Percentiles rank a stretch among this genome's conserved stretches.
phyloP scores from a whole-genome alignment of 257 asterid genomes.

The Salvia rosmarinus region DNA sequence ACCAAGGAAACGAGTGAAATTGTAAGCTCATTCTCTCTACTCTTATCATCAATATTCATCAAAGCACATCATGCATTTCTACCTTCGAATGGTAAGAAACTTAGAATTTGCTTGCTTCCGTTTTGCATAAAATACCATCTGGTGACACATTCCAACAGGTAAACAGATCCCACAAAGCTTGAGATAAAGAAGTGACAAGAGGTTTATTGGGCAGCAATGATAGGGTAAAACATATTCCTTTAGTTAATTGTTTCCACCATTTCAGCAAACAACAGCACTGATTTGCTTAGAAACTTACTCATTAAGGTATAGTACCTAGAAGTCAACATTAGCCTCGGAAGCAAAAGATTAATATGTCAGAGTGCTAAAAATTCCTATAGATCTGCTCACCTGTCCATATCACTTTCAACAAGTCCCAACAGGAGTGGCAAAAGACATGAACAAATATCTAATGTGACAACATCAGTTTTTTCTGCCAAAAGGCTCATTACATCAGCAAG shows the following conservation, averaged over 20 bases:
- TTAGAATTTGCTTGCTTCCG: slow-evolving; percentile 4
- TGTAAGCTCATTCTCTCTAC: background rate
- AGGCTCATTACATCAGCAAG: slow-evolving; percentile 85
- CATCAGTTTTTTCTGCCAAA: slow-evolving; percentile 71
- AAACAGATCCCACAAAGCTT: slow-evolving; percentile 5
- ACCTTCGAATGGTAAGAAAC: slow-evolving; percentile 20
- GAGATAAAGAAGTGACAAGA: slow-evolving; percentile 3
- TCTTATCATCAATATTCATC: slow-evolving; percentile 8
- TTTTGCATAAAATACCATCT: background rate
- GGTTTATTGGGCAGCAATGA: slow-evolving; percentile 3
- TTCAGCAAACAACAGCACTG: slow-evolving; percentile 4
- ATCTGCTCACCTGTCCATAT: slow-evolving; percentile 70
- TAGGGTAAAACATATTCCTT: slow-evolving; percentile 2
- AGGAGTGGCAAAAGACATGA: slow-evolving; percentile 86
- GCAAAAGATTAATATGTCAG: slow-evolving; percentile 12
- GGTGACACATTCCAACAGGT: background rate
- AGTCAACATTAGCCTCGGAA: slow-evolving; percentile 24
- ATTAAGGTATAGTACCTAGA: slow-evolving; percentile 6
- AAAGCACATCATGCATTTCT: slow-evolving; percentile 10
- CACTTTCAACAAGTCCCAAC: slow-evolving; percentile 73
- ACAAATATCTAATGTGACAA: slow-evolving; percentile 80
- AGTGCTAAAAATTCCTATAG: background rate
- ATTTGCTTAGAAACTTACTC: slow-evolving; percentile 5
- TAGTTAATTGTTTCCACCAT: background rate
- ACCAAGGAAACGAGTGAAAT: background rate